These are phyloP conservation scores for Ogataea siamensis DNA, from an alignment of 805 yeast species.

Conservation along the genomic window DNA sequence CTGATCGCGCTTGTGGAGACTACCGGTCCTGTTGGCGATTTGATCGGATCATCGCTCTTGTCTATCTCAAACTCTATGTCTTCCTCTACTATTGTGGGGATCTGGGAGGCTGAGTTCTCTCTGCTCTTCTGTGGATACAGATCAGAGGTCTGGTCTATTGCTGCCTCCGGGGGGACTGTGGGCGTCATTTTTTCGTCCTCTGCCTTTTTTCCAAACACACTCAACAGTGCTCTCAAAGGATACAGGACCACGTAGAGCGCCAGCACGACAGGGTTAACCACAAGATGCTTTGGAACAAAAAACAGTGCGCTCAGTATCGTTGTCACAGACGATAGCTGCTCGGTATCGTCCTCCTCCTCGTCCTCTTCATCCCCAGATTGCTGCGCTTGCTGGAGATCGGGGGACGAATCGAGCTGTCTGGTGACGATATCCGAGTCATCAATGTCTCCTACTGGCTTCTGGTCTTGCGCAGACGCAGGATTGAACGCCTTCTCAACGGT, in stretches of 20 bases:
- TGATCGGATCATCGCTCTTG: constrained; percentile 33
- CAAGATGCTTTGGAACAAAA: constrained; percentile 48
- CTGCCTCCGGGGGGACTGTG: neutral
- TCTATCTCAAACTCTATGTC: constrained; percentile 36
- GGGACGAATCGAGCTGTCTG: constrained; percentile 15
- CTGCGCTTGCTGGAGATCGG: constrained; percentile 1
- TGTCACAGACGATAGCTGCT: constrained; percentile 17
- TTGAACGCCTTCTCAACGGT: constrained; percentile 33
- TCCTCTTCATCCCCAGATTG: constrained; percentile 4
- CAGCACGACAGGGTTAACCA: constrained; percentile 51
- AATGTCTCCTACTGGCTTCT: constrained; percentile 1
- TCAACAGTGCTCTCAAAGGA: constrained; percentile 46
- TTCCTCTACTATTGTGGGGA: constrained; percentile 34
- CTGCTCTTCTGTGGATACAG: constrained; percentile 2
- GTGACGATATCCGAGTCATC: constrained; percentile 25
- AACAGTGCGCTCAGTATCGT: constrained; percentile 34
- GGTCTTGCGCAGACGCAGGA: constrained; percentile 13
- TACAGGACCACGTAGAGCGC: constrained; percentile 52
- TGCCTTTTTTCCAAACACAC: neutral
- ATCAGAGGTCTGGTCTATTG: neutral
- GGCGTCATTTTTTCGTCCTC: neutral
- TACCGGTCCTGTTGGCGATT: constrained; percentile 32
- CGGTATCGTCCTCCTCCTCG: constrained; percentile 5
- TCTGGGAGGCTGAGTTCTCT: constrained; percentile 13
- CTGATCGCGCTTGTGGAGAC: constrained; percentile 5